Base-by-base conservation (phyloP, 2,329 filamentous ascomycete genomes). In the Metarhizium album region DNA sequence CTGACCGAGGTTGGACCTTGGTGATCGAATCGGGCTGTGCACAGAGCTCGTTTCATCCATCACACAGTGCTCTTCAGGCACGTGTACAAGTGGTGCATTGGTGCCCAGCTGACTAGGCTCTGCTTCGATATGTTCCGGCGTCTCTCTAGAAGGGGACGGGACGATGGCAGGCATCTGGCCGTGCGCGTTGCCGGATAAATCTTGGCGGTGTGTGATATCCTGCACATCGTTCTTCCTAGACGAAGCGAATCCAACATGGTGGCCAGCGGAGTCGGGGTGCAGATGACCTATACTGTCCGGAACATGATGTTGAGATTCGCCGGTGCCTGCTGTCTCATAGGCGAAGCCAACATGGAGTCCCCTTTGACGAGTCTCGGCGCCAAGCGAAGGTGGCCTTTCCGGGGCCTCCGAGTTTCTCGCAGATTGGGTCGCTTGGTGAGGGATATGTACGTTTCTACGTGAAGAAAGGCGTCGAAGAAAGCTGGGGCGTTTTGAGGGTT, bases 241-340 rank as follows among this genome's bases (percentile, higher is more conserved):
- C 48, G 60, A 58, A 5, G 72, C 74, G 61, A 84, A 84, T 3
- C 78, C 80, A 35, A 85, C 78, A 57, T 80, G 79, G 7, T 71
- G 67, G 42, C 69, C 24, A 14, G 43, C 46, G 2, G 23, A 31
- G 5, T 18, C 4, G 14, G 27, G 45, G 13, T 6, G 18, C 24
- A 42, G 51, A 38, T 55, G 55, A 33, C 60, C 55, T 46, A 62
- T 27, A 37, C n/a, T 20, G 16, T 7, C 18, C n/a, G 50, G 14
- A 16, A 24, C 46, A 9, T 40, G 27, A 23, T 48, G 50, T 22
- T 46, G 43, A 24, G 23, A 40, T 16, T 27, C 38, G 16, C 37
- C 20, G n/a, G 29, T 16, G n/a, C 22, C 52, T 27, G 46, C 27
- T 14, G 18, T 16, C 3, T 18, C 56, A 1, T 59, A 46, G 2